Evolutionary conservation across 306 rosid species (phyloP).

Genomic region (Leucaena leucocephala): DNA sequence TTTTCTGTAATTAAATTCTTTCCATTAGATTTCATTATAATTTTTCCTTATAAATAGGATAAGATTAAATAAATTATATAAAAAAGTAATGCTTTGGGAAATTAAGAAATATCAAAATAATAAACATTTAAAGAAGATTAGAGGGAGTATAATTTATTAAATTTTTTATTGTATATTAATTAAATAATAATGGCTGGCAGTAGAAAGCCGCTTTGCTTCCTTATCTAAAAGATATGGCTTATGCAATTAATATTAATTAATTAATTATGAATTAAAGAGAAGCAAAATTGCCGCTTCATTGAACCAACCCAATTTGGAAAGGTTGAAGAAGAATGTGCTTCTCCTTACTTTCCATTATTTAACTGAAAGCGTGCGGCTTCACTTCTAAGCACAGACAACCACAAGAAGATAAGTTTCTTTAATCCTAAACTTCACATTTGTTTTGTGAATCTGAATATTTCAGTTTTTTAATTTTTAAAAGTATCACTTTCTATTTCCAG

Average conservation of each 20-base stretch:
- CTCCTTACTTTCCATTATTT: constrained; percentile 29
- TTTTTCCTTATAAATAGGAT: too few relatives aligned
- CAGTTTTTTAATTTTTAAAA: too few relatives aligned
- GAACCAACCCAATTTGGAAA: constrained; percentile 54
- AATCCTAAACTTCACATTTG: not conserved
- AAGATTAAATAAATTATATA: too few relatives aligned
- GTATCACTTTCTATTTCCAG: constrained; percentile 7
- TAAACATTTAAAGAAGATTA: too few relatives aligned
- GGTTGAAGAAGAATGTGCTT: constrained; percentile 29
- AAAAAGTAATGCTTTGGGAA: too few relatives aligned
- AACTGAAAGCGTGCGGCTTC: constrained; percentile 43
- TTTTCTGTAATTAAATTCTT: too few relatives aligned
- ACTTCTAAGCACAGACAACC: constrained; percentile 52
- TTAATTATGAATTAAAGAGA: not conserved
- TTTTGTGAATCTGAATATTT: too few relatives aligned
- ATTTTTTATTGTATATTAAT: not conserved
- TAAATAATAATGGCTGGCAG: not conserved
- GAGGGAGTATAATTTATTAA: not conserved
- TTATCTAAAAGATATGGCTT: not conserved
- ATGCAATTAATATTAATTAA: constrained; percentile 13
- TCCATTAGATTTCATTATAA: too few relatives aligned
- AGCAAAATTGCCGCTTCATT: constrained; percentile 48
- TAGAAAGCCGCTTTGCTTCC: not conserved
- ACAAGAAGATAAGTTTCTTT: not conserved
- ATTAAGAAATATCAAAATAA: too few relatives aligned